Percentiles rank a stretch among this genome's conserved stretches.
Evolutionary conservation across 352 stramenopile species (phyloP).

Genomic region (Nothophytophthora sp.): DNA sequence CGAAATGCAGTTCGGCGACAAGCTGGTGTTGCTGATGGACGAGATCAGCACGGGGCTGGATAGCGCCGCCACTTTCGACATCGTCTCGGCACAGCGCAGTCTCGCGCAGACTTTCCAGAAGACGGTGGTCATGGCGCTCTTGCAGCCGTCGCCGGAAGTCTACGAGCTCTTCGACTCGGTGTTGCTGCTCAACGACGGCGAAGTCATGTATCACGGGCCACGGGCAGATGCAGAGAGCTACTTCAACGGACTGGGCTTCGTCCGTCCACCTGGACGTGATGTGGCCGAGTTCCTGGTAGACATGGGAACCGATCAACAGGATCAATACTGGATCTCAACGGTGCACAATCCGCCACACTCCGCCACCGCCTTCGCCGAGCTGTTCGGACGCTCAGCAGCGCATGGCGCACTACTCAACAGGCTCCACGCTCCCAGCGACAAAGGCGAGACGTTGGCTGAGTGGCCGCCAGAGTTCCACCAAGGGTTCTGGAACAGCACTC

Average conservation of each 20-base stretch:
- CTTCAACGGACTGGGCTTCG: conserved; percentile 61
- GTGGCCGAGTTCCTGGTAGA: conserved; percentile 37
- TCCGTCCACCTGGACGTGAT: conserved; percentile 29
- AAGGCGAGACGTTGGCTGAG: conserved; percentile 43
- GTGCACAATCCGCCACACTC: background rate
- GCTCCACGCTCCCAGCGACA: conserved; percentile 1
- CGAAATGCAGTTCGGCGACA: conserved; percentile 78
- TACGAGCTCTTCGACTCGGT: conserved; percentile 92
- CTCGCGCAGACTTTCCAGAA: conserved; percentile 32
- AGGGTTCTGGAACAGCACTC: conserved; percentile 8
- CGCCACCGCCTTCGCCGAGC: conserved; percentile 21
- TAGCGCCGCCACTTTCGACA: conserved; percentile 88
- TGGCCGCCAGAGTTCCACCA: conserved; percentile 26
- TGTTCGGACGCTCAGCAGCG: conserved; percentile 40
- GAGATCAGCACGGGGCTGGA: conserved; percentile 94
- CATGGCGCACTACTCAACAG: background rate
- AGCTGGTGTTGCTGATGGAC: conserved; percentile 71
- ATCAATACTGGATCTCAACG: conserved; percentile 21
- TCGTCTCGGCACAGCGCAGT: conserved; percentile 57
- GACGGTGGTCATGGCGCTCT: conserved; percentile 57
- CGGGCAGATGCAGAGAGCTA: conserved; percentile 55
- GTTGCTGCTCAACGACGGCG: conserved; percentile 84
- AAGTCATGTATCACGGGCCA: conserved; percentile 82
- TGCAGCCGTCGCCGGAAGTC: conserved; percentile 89
- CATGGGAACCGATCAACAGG: conserved; percentile 29